Conservation (phyloP, 2,329 filamentous ascomycete species). For the Arthrobotrys conoides region DNA sequence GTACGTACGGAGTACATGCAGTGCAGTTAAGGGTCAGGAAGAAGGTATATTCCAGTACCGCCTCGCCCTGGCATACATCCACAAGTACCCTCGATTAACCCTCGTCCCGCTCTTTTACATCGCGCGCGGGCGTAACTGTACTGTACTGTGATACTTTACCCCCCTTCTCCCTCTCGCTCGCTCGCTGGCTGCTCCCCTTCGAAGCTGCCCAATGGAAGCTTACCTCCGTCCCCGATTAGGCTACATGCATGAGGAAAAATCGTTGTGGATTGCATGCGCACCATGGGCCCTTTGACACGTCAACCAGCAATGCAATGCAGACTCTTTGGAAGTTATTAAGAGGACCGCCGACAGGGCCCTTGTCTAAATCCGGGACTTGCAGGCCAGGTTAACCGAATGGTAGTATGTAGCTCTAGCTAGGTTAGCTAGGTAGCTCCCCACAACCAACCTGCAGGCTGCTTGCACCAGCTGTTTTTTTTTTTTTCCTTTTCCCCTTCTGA, state of each 20-base stretch:
- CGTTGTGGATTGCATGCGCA: conserved; percentile 59
- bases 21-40: not conserved
- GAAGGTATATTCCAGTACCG: conserved; percentile 29
- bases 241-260: conserved; percentile 50
- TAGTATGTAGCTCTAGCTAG: conserved; percentile 12
- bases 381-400: conserved; percentile 40
- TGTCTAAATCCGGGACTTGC: conserved; percentile 36
- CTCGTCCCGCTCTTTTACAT: conserved; percentile 26
- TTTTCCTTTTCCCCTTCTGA: not conserved
- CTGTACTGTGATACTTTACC: not conserved
- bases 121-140: not conserved
- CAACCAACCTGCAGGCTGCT: conserved; percentile 9
- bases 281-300: conserved; percentile 55
- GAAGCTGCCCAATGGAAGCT: conserved; percentile 23
- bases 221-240: conserved; percentile 47
- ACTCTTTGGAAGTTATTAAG: conserved; percentile 27
- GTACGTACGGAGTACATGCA: too few relatives aligned
- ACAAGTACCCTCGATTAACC: conserved; percentile 31
- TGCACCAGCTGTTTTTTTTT: not conserved
- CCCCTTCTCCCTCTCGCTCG: too few relatives aligned
- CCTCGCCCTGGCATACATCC: conserved; percentile 35
- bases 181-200: conserved; percentile 1
- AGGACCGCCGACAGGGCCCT: conserved; percentile 7
- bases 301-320: conserved; percentile 57
- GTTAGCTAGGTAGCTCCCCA: conserved; percentile 29